These are phyloP conservation scores for Piper longum DNA, from an alignment of 164 flowering plant species.

Conservation along the genomic window DNA sequence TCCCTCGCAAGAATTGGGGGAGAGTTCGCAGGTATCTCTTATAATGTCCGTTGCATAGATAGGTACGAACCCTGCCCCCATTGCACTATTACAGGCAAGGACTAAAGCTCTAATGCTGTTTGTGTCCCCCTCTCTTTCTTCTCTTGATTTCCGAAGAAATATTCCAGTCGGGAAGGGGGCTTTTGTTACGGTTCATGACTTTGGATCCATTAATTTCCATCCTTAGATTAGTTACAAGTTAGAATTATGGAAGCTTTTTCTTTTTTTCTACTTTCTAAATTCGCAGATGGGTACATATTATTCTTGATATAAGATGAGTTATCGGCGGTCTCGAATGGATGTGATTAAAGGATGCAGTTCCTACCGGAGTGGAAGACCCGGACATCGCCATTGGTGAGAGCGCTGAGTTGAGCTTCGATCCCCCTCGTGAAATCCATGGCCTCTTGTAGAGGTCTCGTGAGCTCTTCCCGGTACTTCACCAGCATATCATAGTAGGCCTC, in stretches of 20 bases:
- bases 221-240: not conserved
- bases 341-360: not conserved
- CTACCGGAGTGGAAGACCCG: constrained; percentile 43
- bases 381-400: constrained; percentile 34
- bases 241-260: not conserved
- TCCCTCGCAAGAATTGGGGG: not conserved
- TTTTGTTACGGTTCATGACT: not conserved
- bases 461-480: constrained; percentile 81
- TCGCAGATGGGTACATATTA: not conserved
- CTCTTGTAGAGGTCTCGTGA: constrained; percentile 84
- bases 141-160: no score
- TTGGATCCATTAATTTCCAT: not conserved
- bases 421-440: constrained; percentile 93
- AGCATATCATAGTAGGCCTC: constrained; percentile 91
- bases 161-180: not conserved
- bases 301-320: not conserved
- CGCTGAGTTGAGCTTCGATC: constrained; percentile 71
- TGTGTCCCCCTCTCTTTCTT: no score
- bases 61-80: not conserved
- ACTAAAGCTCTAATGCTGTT: not conserved
- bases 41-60: not conserved
- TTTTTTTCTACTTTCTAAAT: not conserved
- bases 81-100: not conserved
- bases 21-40: not conserved
- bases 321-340: not conserved